A percentile compares a stretch with the other conserved stretches of the same genome.
Conservation (phyloP, 176 grass and related monocot species). For the Thinopyrum elongatum region DNA sequence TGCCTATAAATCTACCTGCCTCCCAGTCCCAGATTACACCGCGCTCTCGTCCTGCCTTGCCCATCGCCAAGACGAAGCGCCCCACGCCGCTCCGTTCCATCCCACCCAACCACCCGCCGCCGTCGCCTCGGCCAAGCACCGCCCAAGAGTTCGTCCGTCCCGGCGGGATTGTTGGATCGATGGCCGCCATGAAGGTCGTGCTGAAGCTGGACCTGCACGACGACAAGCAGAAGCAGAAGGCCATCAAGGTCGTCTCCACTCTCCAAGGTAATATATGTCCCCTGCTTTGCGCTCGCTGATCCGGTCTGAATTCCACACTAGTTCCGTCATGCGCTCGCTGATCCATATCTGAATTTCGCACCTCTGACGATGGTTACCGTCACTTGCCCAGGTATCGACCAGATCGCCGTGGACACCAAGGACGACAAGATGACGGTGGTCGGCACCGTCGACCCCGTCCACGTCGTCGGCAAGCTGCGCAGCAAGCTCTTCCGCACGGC, state of each 20-base stretch:
- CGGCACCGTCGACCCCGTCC: slow-evolving; percentile 58
- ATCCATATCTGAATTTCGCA: neutral
- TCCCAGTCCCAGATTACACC: neutral
- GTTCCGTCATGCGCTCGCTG: neutral
- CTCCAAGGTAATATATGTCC: neutral
- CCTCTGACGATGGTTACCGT: neutral
- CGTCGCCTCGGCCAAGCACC: too few relatives aligned
- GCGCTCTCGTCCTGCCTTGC: neutral
- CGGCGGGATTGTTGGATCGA: neutral
- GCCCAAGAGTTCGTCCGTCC: too few relatives aligned
- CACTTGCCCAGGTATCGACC: slow-evolving; percentile 45
- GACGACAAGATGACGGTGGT: slow-evolving; percentile 62
- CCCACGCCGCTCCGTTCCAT: too few relatives aligned
- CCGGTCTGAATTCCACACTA: neutral
- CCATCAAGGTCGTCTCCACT: neutral
- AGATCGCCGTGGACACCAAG: slow-evolving; percentile 62
- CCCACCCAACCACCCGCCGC: too few relatives aligned
- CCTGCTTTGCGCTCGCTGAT: too few relatives aligned
- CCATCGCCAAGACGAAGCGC: too few relatives aligned
- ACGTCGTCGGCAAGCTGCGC: slow-evolving; percentile 54
- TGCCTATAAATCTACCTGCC: too few relatives aligned
- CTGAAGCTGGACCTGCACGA: neutral
- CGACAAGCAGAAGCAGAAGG: neutral
- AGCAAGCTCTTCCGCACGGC: slow-evolving; percentile 25
- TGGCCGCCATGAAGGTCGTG: neutral